Conservation (phyloP, 768 basidiomycete genomes). For the Filobasidium wieringae region DNA sequence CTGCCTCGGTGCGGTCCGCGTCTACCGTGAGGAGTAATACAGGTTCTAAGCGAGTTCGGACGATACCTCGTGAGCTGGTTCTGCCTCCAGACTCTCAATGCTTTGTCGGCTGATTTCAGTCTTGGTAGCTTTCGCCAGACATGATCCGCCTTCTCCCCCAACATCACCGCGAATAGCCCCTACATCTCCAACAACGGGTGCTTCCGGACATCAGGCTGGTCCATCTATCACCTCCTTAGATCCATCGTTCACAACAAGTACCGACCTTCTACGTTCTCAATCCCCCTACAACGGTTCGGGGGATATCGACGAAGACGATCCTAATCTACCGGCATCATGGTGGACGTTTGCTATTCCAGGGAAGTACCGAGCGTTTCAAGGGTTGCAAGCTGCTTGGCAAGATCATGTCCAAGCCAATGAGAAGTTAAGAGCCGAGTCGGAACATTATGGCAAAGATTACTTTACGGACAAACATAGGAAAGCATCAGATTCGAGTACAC, state of each 20-base stretch:
- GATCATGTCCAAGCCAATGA: constrained; percentile 5
- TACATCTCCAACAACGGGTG: background rate
- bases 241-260: background rate
- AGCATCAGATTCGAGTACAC: background rate
- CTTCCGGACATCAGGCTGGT: background rate
- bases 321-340: background rate
- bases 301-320: background rate
- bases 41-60: too few species aligned
- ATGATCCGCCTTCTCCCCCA: constrained; percentile 12
- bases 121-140: constrained; percentile 6
- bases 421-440: constrained; percentile 3
- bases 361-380: background rate
- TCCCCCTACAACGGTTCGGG: background rate
- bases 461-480: constrained; percentile 6
- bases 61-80: constrained; percentile 6
- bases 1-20: too few species aligned
- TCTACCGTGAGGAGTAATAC: too few species aligned
- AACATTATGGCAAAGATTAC: constrained; percentile 10
- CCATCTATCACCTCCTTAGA: background rate
- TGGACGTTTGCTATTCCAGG: constrained; percentile 9
- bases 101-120: too few species aligned
- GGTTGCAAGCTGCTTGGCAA: constrained; percentile 2
- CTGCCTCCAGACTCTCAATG: background rate
- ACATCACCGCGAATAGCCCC: constrained; percentile 1
- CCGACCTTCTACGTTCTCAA: background rate